phyloP scores from a whole-genome alignment of 768 basidiomycete species.

The Kwoniella mangroviensis region DNA sequence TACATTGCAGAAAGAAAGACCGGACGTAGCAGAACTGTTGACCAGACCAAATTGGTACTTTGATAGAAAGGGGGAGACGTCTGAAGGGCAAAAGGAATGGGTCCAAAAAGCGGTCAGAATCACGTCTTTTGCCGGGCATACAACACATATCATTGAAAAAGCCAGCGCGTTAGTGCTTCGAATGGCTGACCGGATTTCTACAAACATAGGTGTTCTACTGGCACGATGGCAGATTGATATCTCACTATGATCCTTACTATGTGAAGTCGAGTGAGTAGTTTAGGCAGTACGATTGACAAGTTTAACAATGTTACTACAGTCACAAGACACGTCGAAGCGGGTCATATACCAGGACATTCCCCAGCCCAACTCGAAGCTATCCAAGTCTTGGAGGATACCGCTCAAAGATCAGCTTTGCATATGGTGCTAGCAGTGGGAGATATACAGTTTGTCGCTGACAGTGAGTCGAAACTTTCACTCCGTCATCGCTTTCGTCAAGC shows the following conservation, averaged over 20 bases:
- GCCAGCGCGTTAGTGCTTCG: no score
- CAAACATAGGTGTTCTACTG: conserved; percentile 33
- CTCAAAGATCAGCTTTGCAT: conserved; percentile 50
- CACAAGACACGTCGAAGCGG: conserved; percentile 42
- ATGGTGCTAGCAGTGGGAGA: conserved; percentile 56
- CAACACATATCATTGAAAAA: not conserved
- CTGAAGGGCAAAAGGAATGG: conserved; percentile 42
- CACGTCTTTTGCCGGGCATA: not conserved
- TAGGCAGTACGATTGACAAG: not conserved
- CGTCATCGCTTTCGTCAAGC: not conserved
- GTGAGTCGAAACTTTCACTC: conserved; percentile 17
- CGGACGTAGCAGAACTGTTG: conserved; percentile 51
- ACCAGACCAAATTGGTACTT: conserved; percentile 54
- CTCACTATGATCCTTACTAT: conserved; percentile 50
- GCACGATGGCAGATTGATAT: conserved; percentile 42
- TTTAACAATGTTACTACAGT: conserved; percentile 10
- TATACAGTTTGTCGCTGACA: conserved; percentile 54
- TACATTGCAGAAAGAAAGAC: conserved; percentile 50
- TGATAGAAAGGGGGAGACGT: conserved; percentile 56
- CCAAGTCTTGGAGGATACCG: conserved; percentile 52
- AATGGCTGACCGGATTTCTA: no score
- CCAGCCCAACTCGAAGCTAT: conserved; percentile 50
- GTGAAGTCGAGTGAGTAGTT: conserved; percentile 40
- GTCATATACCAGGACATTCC: conserved; percentile 43
- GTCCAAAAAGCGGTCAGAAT: conserved; percentile 5